Base-by-base conservation (phyloP, 176 grass and related monocot genomes). In the Thalia dealbata region DNA sequence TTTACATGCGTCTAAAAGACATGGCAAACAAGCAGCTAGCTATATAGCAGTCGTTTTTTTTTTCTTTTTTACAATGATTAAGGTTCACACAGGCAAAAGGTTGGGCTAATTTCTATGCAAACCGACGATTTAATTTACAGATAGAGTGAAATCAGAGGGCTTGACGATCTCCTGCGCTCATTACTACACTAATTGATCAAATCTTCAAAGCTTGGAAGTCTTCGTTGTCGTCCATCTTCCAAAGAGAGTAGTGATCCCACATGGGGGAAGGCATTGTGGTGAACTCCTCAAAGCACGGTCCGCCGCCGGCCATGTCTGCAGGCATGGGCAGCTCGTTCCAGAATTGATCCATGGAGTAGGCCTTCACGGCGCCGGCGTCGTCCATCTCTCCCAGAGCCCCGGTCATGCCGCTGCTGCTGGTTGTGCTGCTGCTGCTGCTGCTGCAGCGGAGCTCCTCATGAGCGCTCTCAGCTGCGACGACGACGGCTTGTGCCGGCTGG, bases 221-320 rank as follows among this genome's bases (percentile, higher is more conserved):
- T 2, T 90, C 80, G 41, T 96, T 89, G 51, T 96, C 92, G 50
- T 96, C 89, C 65, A 96, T 92, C 84, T 76, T 87, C 92, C 92
- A 96, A 14, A 96, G 64, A 23, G 92, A 83, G 25, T 90, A 82
- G 70, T 66, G 85, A 30, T 92, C 89, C 92, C 92, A 96, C 16
- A 52, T 30, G 41, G 92, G 92, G 60, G 89, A 96, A n/a, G 86
- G 48, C 58, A 72, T 65, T 48, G 65, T 18, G 26, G 61, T 76
- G 59, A 72, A 75, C 10, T 82, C 86, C 4, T 55, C 68, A 51
- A 79, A 96, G 67, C 78, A 67, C 30, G 81, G 80, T 8, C 27
- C 62, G 8, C 27, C 62, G 8, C 51, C 63, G 28, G 64, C 50
- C 3, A 73, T 22, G 19, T 87, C 92, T n/a, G n/a, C n/a, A 0